Conservation (phyloP, 1,284 basidiomycete species). For the Chalciporus piperatoides region DNA sequence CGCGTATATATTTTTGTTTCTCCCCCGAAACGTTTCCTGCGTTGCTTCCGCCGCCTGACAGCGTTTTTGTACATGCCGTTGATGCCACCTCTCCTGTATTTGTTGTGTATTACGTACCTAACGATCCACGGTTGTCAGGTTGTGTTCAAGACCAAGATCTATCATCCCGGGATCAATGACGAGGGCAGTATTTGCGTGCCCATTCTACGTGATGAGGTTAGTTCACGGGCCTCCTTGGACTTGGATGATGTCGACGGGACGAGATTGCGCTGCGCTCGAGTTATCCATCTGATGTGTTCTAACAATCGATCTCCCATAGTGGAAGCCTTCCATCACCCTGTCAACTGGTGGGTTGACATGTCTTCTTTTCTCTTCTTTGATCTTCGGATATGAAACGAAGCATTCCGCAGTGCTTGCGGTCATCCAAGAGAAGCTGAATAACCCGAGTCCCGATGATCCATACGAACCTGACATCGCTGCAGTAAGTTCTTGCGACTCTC, state of each 20-base stretch:
- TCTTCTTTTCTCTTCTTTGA: not conserved
- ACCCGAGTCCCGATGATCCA: conserved; percentile 87
- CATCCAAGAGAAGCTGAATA: conserved; percentile 83
- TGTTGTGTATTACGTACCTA: conserved; percentile 23
- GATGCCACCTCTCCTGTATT: not conserved
- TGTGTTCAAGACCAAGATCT: conserved; percentile 83
- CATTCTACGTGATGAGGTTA: conserved; percentile 76
- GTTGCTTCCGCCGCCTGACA: conserved; percentile 7
- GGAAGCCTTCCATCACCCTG: conserved; percentile 86
- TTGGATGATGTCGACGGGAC: not conserved
- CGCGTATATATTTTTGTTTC: conserved; percentile 6
- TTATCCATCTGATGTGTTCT: conserved; percentile 4
- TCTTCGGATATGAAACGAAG: conserved; percentile 10
- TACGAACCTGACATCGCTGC: conserved; percentile 82
- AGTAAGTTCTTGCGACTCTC: conserved; percentile 38
- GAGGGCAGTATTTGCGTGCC: conserved; percentile 84
- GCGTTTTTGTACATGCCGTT: conserved; percentile 6
- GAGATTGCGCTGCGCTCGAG: conserved; percentile 3
- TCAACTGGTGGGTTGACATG: conserved; percentile 53
- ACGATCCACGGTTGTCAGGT: conserved; percentile 48
- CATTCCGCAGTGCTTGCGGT: conserved; percentile 61
- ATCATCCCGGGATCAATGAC: conserved; percentile 91
- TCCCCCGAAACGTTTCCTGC: conserved; percentile 28
- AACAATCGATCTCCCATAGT: conserved; percentile 45
- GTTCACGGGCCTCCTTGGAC: conserved; percentile 25